These are phyloP conservation scores for Mycena filopes DNA, from an alignment of 768 basidiomycete genomes.

Conservation along the genomic window DNA sequence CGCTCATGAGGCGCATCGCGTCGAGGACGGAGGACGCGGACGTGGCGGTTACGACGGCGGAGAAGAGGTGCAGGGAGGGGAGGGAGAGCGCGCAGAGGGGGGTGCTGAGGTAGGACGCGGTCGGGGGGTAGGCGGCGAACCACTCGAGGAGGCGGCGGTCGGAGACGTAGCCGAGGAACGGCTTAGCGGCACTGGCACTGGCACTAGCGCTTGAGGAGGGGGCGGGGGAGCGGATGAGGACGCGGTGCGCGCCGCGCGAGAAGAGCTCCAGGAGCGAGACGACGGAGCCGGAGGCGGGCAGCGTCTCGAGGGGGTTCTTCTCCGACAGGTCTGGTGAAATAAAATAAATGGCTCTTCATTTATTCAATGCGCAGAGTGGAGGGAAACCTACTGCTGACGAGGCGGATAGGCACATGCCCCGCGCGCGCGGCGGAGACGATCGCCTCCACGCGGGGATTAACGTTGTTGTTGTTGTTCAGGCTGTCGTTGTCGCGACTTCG, in stretches of 20 bases:
- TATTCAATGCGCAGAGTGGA: too few species aligned
- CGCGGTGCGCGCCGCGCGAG: slow-evolving; percentile 78
- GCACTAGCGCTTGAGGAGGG: slow-evolving; percentile 48
- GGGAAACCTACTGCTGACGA: slow-evolving; percentile 76
- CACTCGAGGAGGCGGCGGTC: slow-evolving; percentile 78
- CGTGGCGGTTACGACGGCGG: slow-evolving; percentile 70
- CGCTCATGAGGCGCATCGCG: slow-evolving; percentile 89
- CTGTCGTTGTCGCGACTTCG: slow-evolving; percentile 74
- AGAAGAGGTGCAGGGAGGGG: slow-evolving; percentile 72
- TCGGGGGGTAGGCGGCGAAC: slow-evolving; percentile 67
- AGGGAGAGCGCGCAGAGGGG: slow-evolving; percentile 66
- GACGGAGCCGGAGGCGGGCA: slow-evolving; percentile 72
- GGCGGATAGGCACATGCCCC: slow-evolving; percentile 76
- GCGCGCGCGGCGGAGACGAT: slow-evolving; percentile 81
- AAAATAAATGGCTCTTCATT: too few species aligned
- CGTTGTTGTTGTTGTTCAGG: too few species aligned
- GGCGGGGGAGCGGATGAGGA: slow-evolving; percentile 62
- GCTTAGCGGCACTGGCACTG: too few species aligned
- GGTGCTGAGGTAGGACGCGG: slow-evolving; percentile 56
- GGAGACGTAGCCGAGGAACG: slow-evolving; percentile 78
- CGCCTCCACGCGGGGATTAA: slow-evolving; percentile 69
- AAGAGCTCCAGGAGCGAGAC: slow-evolving; percentile 73
- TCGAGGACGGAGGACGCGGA: slow-evolving; percentile 75
- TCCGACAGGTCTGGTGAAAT: slow-evolving; percentile 86
- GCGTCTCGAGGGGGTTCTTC: slow-evolving; percentile 79